Base-by-base conservation (phyloP, 305 asterid species). In the Plantago coronopus region DNA sequence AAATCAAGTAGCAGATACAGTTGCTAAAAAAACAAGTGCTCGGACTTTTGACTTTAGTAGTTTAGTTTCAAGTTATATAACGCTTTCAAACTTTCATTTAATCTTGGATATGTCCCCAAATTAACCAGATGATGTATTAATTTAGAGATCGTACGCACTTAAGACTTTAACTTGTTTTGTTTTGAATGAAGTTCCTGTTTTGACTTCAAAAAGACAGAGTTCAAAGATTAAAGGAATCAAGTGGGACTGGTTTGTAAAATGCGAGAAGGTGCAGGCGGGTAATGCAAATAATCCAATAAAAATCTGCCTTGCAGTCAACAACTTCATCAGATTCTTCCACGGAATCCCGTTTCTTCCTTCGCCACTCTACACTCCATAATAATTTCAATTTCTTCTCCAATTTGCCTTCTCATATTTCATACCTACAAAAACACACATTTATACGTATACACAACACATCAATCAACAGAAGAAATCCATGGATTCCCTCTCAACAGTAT, bases 401-500 rank as follows among this genome's bases (percentile, higher is more conserved):
- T n/a, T 46, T 46, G 21, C 43, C 12, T 38, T 38, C 43, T 38
- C 3, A 38, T 38, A 38, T 38, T n/a, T n/a, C n/a, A n/a, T 38
- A 38, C 43, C 37, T 15, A 10, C 57, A 14, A 21, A 50, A 2
- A 20, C 0, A 20, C 9, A 20, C n/a, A 51, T 0, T 8, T 51
- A 17, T 51, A 51, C 38, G 56, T 14, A 23, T 22, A 11, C 37
- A 22, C 15, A 23, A 9, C 4, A 1, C 10, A 19, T 3, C 10
- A 5, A 6, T 21, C 17, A 13, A 22, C 38, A 2, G 40, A 65
- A 45, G 7, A 61, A 42, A 17, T 15, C 16, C 13, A 85, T 85
- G 94, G 88, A 83, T 78, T 78, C 86, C 17, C 69, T 85, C 44
- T 53, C 88, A 54, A 71, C 88, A n/a, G 86, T 85, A 17, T 72